Evolutionary conservation across 192 early-diverging fungal genomes (phyloP).

Genomic region (Podila clonocystis): DNA sequence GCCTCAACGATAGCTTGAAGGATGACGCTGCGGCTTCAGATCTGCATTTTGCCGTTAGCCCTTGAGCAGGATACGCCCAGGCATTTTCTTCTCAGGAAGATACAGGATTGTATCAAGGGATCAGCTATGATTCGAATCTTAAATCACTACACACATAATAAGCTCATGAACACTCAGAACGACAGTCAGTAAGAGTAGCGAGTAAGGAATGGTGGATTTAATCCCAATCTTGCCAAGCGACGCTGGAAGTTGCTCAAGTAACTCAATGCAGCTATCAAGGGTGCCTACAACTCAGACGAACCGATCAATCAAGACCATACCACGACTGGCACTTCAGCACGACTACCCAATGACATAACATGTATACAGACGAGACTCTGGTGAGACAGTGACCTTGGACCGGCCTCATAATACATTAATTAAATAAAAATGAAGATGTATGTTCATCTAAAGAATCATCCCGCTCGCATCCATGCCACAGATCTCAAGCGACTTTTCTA

Average conservation of each 20-base stretch:
- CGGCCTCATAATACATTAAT: not conserved
- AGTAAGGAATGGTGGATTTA: not conserved
- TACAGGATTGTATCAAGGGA: no score
- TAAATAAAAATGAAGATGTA: not conserved
- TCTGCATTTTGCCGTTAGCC: not conserved
- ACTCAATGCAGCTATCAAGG: not conserved
- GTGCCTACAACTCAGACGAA: not conserved
- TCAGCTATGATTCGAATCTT: not conserved
- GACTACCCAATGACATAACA: not conserved
- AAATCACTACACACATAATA: not conserved
- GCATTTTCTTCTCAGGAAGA: not conserved
- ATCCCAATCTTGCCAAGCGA: not conserved
- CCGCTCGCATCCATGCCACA: conserved; percentile 44
- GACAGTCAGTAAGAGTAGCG: not conserved
- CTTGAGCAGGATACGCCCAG: not conserved
- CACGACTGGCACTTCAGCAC: not conserved
- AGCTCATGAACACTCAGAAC: not conserved
- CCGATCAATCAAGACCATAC: not conserved
- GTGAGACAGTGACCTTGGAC: not conserved
- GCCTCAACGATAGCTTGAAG: no score
- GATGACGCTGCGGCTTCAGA: no score
- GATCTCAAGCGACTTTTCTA: conserved; percentile 43
- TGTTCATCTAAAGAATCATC: conserved; percentile 5
- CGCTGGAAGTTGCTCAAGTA: not conserved
- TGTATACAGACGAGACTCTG: not conserved